These are phyloP conservation scores for Fomitopsis schrenkii DNA, from an alignment of 1,284 basidiomycete genomes.

Conservation along the genomic window DNA sequence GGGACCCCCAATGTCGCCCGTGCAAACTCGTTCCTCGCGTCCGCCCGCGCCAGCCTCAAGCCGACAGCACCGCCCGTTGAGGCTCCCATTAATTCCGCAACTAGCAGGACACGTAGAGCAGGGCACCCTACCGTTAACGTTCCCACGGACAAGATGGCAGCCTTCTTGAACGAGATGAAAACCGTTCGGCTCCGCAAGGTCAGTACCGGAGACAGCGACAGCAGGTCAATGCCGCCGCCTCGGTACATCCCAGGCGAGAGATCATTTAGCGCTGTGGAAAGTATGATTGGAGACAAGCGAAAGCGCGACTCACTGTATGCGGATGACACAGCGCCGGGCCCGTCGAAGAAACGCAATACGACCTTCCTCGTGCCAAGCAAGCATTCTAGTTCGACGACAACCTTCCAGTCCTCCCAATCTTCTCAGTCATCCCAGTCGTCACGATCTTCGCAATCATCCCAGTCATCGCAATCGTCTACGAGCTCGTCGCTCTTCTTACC, in stretches of 20 bases:
- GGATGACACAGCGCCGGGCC: constrained; percentile 8
- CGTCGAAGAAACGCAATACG: background rate
- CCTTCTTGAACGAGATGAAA: constrained; percentile 75
- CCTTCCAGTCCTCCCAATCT: background rate
- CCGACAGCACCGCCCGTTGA: constrained; percentile 54
- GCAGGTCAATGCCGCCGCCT: constrained; percentile 12
- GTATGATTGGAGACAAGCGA: constrained; percentile 20
- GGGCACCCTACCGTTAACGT: constrained; percentile 67
- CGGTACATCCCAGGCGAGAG: background rate
- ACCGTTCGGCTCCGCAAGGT: constrained; percentile 61
- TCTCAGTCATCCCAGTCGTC: background rate
- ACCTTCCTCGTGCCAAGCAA: background rate
- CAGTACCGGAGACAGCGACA: constrained; percentile 9
- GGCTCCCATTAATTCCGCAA: constrained; percentile 54
- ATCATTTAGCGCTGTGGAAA: background rate
- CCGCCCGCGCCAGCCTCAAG: constrained; percentile 60
- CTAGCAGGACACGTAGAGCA: constrained; percentile 33
- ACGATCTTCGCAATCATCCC: background rate
- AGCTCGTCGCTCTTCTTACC: constrained; percentile 9
- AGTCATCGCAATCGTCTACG: constrained; percentile 2
- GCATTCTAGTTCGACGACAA: background rate
- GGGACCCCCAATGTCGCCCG: constrained; percentile 10
- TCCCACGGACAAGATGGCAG: constrained; percentile 74
- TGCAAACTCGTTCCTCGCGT: constrained; percentile 42
- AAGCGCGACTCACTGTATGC: constrained; percentile 12